These are phyloP conservation scores for Vigna nakashimae DNA, from an alignment of 306 rosid species.

Conservation along the genomic window DNA sequence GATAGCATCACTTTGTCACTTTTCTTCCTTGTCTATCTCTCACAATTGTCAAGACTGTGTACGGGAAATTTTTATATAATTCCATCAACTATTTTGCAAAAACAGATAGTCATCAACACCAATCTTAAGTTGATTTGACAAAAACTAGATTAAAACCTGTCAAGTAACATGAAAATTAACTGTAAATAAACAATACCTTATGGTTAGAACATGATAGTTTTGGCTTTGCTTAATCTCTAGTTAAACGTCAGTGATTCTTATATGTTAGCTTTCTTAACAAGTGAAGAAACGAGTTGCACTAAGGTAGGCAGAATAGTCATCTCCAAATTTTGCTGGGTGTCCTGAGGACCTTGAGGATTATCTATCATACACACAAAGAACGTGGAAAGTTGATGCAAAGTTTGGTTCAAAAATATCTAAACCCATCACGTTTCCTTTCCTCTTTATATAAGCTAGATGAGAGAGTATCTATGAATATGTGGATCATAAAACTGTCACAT, in stretches of 20 bases:
- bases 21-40: slow-evolving; percentile 30
- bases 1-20: slow-evolving; percentile 30
- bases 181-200: too few species aligned
- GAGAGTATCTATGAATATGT: slow-evolving; percentile 22
- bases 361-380: slow-evolving; percentile 35
- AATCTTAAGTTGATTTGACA: neutral
- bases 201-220: neutral
- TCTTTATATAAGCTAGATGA: slow-evolving; percentile 16
- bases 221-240: too few species aligned
- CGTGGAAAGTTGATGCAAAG: neutral
- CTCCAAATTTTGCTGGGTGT: neutral
- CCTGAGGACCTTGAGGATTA: slow-evolving; percentile 26
- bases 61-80: slow-evolving; percentile 20
- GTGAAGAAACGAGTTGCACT: slow-evolving; percentile 7
- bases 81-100: slow-evolving; percentile 38
- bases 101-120: neutral
- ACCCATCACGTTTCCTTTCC: slow-evolving; percentile 13
- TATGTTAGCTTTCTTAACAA: slow-evolving; percentile 32
- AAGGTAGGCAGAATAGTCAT: slow-evolving; percentile 1
- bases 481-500: neutral
- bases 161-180: neutral
- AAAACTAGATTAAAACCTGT: neutral
- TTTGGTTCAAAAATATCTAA: slow-evolving; percentile 31
- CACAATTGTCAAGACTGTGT: slow-evolving; percentile 8
- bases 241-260: too few species aligned